phyloP scores from a whole-genome alignment of 2,329 filamentous ascomycete genomes.

The Ophioceras dolichostomum region DNA sequence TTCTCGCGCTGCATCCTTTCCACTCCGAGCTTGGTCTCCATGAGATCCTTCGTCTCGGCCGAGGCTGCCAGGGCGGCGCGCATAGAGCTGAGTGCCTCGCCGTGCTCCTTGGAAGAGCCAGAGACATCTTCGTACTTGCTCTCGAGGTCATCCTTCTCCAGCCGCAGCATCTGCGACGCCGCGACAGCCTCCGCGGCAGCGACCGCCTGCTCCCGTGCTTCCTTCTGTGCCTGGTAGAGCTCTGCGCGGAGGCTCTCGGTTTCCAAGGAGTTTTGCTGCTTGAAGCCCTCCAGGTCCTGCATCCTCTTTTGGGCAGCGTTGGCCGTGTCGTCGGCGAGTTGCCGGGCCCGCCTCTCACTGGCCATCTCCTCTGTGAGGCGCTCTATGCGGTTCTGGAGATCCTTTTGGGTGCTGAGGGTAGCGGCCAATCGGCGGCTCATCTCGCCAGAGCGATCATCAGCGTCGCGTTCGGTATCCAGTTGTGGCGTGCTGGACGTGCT shows the following conservation, averaged over 20 bases:
- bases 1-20: conserved; percentile 65
- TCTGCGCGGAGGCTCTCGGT: conserved; percentile 77
- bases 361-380: conserved; percentile 58
- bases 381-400: conserved; percentile 68
- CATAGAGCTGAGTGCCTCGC: conserved; percentile 60
- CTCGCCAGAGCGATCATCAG: conserved; percentile 56
- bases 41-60: conserved; percentile 58
- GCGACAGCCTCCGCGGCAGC: conserved; percentile 64
- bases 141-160: conserved; percentile 75
- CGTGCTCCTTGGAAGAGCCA: conserved; percentile 56
- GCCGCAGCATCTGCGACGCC: conserved; percentile 58
- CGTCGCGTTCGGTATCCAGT: conserved; percentile 47
- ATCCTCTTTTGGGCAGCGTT: conserved; percentile 74
- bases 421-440: conserved; percentile 74
- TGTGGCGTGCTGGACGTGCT: conserved; percentile 51
- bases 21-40: conserved; percentile 75
- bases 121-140: conserved; percentile 55
- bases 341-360: conserved; percentile 67
- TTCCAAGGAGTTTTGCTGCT: conserved; percentile 73
- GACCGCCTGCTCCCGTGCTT: conserved; percentile 72
- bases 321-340: conserved; percentile 79
- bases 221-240: conserved; percentile 66
- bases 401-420: conserved; percentile 65
- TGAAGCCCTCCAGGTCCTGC: conserved; percentile 70
- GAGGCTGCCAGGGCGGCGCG: conserved; percentile 70